Evolutionary conservation across 169 alveolate genomes (phyloP), one percentile per base, ranked within the genome.

Genomic region (Babesia bovis): DNA sequence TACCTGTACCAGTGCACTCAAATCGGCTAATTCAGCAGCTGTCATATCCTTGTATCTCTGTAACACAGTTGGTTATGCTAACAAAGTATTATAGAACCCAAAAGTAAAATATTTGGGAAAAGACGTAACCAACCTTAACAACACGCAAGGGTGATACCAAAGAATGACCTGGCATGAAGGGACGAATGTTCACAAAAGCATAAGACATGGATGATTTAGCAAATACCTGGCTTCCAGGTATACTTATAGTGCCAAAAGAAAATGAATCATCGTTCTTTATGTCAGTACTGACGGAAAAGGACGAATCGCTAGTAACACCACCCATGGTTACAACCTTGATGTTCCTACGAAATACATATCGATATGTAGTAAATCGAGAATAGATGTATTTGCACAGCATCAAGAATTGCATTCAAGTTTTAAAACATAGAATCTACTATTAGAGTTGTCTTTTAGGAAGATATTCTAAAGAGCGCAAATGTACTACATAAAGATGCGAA

Each of bases 151-250:
- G 88, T 3, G 93, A 79, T 33, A 87, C 86, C 33, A 87, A 77
- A 3, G 89, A 73, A 41, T 87, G 93, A 26, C 93, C 93, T 2
- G 93, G 90, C 50, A 84, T 59, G 28, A 87, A 66, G 2, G 93
- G 93, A 61, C 79, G 83, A 40, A 83, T 87, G 73, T 87, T 87
- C 30, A 73, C 82, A 65, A 87, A 87, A 15, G 91, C 93, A 28
- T 63, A 87, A 19, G 85, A 63, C 36, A 52, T 70, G 13, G 59
- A 49, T 12, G 90, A 69, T 38, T 76, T 79, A 45, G 89, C 87
- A 55, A 87, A 83, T 35, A 87, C 74, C 36, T 87, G 91, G n/a
- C 85, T 44, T 33, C 60, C 57, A 6, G 72, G 90, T 50, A 87
- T 38, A 40, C 66, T 74, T 47, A 74, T 52, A 33, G 40, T 68